Base-by-base conservation (phyloP, 106 monocot species). In the Acanthochlamys bracteata region DNA sequence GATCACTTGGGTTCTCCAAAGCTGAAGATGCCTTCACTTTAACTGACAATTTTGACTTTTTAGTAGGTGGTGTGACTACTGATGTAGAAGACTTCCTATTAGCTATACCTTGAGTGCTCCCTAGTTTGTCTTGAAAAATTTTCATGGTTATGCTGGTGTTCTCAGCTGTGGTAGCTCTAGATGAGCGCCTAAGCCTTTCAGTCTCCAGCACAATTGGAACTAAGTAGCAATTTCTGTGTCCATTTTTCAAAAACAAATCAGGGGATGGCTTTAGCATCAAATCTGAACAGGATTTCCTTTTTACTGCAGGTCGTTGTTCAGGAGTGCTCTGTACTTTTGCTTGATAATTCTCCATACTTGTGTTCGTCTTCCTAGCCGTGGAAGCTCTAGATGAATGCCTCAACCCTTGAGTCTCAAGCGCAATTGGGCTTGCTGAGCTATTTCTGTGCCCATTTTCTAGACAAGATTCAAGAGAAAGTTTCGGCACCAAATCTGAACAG, bases 181-280 rank as follows among this genome's bases (percentile, higher is more conserved):
- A 42, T 4, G 68, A 68, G 21, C 65, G 3, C 65, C 65, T 65
- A 24, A 65, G 10, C 7, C 41, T 8, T 3, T 57, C 21, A 8
- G 23, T 68, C 56, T 41, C 10, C 22, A 57, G 11, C 7, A 39
- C 12, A 27, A 33, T 25, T 0, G 24, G 15, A 16, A 16, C 14
- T 20, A 25, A 51, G n/a, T 45, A 25, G 46, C 3, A 15, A 22
- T 65, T 7, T 43, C 11, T 20, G 25, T 21, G 14, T 13, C 7
- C 49, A 1, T 23, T 17, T 4, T 10, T 17, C 14, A 13, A 8
- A 43, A 43, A 7, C 13, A 13, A 13, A 13, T 13, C 43, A 7
- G 43, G 13, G 43, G 10, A 43, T 43, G 43, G 43, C 43, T 43
- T 43, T 13, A 43, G 43, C 43, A 43, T n/a, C n/a, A n/a, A n/a